Conservation (phyloP, 1,139 yeast genomes). For the Pichia sp. region DNA sequence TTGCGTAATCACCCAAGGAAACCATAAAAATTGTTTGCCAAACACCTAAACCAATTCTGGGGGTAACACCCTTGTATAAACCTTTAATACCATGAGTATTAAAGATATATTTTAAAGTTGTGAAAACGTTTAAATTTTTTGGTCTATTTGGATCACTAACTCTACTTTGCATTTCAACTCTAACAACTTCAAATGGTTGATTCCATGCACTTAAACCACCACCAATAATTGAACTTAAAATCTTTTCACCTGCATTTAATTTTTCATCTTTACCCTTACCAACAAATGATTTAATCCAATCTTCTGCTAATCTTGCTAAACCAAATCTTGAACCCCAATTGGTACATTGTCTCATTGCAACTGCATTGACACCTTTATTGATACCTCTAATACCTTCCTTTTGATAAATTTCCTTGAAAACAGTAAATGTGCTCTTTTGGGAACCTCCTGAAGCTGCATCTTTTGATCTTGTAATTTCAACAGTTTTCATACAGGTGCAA, state of each 20-base stretch:
- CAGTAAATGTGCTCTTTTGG: constrained; percentile 76
- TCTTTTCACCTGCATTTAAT: constrained; percentile 71
- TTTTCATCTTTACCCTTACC: constrained; percentile 51
- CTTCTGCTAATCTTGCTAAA: constrained; percentile 85
- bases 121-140: constrained; percentile 73
- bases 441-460: constrained; percentile 64
- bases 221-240: constrained; percentile 83
- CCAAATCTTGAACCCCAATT: constrained; percentile 99
- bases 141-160: constrained; percentile 93
- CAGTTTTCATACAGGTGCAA: constrained; percentile 97
- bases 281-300: constrained; percentile 56
- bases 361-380: constrained; percentile 98
- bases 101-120: constrained; percentile 79
- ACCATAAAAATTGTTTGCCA: constrained; percentile 99
- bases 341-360: constrained; percentile 96
- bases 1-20: constrained; percentile 93
- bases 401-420: constrained; percentile 73
- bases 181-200: constrained; percentile 95
- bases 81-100: constrained; percentile 80
- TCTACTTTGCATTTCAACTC: constrained; percentile 97
- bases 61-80: constrained; percentile 92
- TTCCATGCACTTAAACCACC: constrained; percentile 99
- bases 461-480: constrained; percentile 87
- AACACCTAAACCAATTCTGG: constrained; percentile 91
- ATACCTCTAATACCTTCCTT: constrained; percentile 91